Evolutionary conservation across 805 yeast species (phyloP).

Genomic region (Lipomyces yamanashiensis): DNA sequence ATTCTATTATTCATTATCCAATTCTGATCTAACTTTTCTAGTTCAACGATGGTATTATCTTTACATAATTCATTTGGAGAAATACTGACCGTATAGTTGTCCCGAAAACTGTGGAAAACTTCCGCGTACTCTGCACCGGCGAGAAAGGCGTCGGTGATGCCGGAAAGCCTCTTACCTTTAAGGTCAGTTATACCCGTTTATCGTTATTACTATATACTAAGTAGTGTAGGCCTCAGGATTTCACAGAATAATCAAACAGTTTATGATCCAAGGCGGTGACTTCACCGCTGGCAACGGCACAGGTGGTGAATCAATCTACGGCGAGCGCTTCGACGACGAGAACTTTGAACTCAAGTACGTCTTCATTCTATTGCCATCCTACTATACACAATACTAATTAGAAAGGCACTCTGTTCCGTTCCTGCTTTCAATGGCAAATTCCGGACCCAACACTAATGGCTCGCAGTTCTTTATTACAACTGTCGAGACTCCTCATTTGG

Average conservation of each 20-base stretch:
- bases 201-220: background rate
- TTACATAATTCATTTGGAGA: slow-evolving; percentile 49
- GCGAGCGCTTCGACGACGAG: slow-evolving; percentile 89
- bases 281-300: slow-evolving; percentile 60
- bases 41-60: slow-evolving; percentile 22
- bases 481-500: slow-evolving; percentile 89
- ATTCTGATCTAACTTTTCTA: background rate
- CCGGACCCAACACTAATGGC: slow-evolving; percentile 95
- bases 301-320: slow-evolving; percentile 83
- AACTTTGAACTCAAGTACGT: slow-evolving; percentile 54
- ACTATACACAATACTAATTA: slow-evolving; percentile 31
- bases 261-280: slow-evolving; percentile 90
- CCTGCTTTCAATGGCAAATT: slow-evolving; percentile 93
- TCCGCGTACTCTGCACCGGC: slow-evolving; percentile 86
- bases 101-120: slow-evolving; percentile 88
- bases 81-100: slow-evolving; percentile 87
- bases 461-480: slow-evolving; percentile 95
- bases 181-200: slow-evolving; percentile 8
- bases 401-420: slow-evolving; percentile 81
- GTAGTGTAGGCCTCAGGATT: slow-evolving; percentile 74
- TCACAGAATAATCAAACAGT: slow-evolving; percentile 83
- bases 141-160: slow-evolving; percentile 68
- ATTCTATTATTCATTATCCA: background rate
- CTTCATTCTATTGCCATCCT: background rate
- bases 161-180: slow-evolving; percentile 70